Evolutionary conservation across 108 stramenopile species (phyloP).

Genomic region (Cyclotella atomus): DNA sequence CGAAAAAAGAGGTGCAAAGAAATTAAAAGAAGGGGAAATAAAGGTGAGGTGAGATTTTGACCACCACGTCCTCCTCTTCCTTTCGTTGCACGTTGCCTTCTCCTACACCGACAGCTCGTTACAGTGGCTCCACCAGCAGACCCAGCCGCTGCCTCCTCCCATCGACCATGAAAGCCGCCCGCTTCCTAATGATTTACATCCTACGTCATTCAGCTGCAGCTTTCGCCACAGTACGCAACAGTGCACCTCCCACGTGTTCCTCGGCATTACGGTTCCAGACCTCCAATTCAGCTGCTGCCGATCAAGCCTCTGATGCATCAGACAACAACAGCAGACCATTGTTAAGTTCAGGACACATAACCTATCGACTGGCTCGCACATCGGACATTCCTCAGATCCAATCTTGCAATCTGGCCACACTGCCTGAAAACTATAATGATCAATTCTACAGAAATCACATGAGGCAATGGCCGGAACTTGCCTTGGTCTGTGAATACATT

Average conservation of each 20-base stretch:
- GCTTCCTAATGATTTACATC: constrained; percentile 66
- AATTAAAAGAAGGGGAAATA: no score
- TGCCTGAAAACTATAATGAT: constrained; percentile 91
- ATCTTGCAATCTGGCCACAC: constrained; percentile 81
- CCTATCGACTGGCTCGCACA: constrained; percentile 72
- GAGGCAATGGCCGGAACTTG: constrained; percentile 82
- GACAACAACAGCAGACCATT: background rate
- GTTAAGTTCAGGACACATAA: constrained; percentile 45
- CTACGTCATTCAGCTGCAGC: constrained; percentile 69
- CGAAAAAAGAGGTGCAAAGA: no score
- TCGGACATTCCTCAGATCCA: constrained; percentile 79
- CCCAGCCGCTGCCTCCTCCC: no score
- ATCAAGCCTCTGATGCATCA: no score
- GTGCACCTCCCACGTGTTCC: constrained; percentile 1
- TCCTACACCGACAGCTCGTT: no score
- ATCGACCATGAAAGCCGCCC: constrained; percentile 4
- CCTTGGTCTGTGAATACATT: constrained; percentile 80
- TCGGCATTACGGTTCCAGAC: constrained; percentile 3
- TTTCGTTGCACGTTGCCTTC: no score
- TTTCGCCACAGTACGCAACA: constrained; percentile 40
- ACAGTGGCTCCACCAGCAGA: no score
- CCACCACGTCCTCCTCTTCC: no score
- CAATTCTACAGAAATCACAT: constrained; percentile 85
- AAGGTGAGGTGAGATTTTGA: no score
- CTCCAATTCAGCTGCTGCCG: background rate